Evolutionary conservation across 306 rosid genomes (phyloP).

Genomic region (Leucaena leucocephala): DNA sequence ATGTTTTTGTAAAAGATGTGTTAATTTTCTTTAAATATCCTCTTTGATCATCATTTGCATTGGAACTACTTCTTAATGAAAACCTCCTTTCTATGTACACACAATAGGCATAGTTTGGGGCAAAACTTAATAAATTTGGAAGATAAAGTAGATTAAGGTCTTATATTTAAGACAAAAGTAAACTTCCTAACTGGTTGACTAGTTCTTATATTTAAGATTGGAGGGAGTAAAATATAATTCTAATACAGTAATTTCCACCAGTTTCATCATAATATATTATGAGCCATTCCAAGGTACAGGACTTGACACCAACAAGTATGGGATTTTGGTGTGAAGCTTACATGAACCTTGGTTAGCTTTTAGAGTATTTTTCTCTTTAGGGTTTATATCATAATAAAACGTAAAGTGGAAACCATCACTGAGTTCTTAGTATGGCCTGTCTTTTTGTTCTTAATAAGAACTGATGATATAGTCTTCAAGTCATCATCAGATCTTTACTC

Average conservation of each 20-base stretch:
- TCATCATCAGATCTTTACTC: constrained; percentile 29
- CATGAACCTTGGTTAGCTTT: neutral
- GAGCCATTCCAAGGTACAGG: neutral
- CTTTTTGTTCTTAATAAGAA: neutral
- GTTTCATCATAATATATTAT: constrained; percentile 1
- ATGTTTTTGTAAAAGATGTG: too few relatives aligned
- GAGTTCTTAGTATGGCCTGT: neutral
- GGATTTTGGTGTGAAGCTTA: neutral
- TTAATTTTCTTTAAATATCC: too few relatives aligned
- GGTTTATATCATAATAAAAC: neutral
- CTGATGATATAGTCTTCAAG: constrained; percentile 10
- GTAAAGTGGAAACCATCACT: constrained; percentile 16
- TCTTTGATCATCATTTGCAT: too few relatives aligned
- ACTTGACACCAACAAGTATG: neutral
- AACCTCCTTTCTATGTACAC: too few relatives aligned
- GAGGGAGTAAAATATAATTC: too few relatives aligned
- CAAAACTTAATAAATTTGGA: too few relatives aligned
- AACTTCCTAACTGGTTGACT: too few relatives aligned
- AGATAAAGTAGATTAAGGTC: too few relatives aligned
- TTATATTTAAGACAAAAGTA: too few relatives aligned
- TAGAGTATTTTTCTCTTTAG: neutral
- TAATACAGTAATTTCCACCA: neutral
- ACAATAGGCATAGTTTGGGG: too few relatives aligned
- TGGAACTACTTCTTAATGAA: too few relatives aligned
- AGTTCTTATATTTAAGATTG: too few relatives aligned